phyloP scores from a whole-genome alignment of 139 green algal species.

The Chlamydomonas sp. region DNA sequence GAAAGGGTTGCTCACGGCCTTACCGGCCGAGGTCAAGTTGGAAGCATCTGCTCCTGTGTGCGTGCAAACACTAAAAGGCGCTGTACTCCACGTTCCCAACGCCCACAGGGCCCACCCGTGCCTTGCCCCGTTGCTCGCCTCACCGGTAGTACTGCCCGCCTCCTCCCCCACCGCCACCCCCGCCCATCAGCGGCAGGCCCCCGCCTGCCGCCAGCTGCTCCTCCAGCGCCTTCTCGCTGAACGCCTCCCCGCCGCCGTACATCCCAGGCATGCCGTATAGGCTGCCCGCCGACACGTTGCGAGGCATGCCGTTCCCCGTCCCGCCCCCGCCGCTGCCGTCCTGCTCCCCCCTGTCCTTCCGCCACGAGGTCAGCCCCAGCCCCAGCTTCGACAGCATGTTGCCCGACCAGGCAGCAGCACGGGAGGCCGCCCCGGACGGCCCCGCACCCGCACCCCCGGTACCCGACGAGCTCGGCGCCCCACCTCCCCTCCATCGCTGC shows the following conservation, averaged over 20 bases:
- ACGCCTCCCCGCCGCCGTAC: not conserved
- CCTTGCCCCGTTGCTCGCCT: not conserved
- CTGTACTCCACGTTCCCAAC: too few species aligned
- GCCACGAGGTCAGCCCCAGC: not conserved
- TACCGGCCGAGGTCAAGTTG: too few species aligned
- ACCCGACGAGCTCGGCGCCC: too few species aligned
- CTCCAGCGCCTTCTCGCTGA: constrained; percentile 35
- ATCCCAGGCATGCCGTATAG: not conserved
- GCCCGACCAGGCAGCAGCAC: not conserved
- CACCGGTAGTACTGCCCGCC: constrained; percentile 45
- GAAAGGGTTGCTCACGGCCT: too few species aligned
- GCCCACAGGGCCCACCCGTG: too few species aligned
- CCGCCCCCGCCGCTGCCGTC: not conserved
- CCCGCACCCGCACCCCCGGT: too few species aligned
- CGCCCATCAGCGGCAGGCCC: not conserved
- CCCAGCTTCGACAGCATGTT: constrained; percentile 29
- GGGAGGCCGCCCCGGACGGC: not conserved
- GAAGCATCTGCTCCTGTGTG: too few species aligned
- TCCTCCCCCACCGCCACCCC: not conserved
- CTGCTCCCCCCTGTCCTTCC: not conserved
- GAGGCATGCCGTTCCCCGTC: not conserved
- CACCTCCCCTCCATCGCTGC: too few species aligned
- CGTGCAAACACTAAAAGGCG: too few species aligned
- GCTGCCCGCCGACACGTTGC: not conserved
- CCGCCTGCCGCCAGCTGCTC: constrained; percentile 15